Percentiles rank a stretch among this genome's conserved stretches.
Evolutionary conservation across 2,329 filamentous ascomycete genomes (phyloP).

Genomic region (Clonostachys byssicola): DNA sequence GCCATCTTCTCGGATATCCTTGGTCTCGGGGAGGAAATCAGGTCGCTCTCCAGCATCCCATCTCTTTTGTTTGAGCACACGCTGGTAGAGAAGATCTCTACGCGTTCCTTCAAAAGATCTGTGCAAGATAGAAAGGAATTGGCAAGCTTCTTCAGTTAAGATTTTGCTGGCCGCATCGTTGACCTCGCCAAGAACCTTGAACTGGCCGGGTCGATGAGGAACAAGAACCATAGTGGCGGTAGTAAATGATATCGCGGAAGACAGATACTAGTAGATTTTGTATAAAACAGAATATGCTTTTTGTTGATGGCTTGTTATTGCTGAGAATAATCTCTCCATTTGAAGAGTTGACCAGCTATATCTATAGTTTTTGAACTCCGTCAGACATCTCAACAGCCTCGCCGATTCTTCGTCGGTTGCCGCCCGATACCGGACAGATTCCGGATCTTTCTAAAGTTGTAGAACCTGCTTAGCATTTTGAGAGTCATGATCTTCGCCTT

Average conservation of each 20-base stretch:
- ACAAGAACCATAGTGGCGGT: not conserved
- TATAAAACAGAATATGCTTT: too few species aligned
- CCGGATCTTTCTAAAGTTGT: too few species aligned
- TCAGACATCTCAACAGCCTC: too few species aligned
- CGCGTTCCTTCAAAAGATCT: constrained; percentile 80
- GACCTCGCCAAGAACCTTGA: constrained; percentile 52
- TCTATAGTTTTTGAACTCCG: too few species aligned
- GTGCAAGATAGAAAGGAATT: constrained; percentile 82
- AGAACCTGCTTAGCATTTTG: too few species aligned
- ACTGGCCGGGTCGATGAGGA: not conserved
- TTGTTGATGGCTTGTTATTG: too few species aligned
- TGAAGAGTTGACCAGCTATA: too few species aligned
- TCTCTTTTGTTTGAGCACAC: constrained; percentile 75
- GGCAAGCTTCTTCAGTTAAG: constrained; percentile 74
- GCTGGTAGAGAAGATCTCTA: constrained; percentile 75
- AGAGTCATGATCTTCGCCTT: too few species aligned
- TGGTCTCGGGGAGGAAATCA: constrained; percentile 86
- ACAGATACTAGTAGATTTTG: not conserved
- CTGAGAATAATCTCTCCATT: too few species aligned
- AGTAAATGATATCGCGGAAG: not conserved
- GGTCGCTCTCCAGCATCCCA: constrained; percentile 77
- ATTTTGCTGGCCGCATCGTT: constrained; percentile 74
- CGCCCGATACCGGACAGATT: too few species aligned
- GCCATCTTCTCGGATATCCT: constrained; percentile 81
- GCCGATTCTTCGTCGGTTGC: too few species aligned